A percentile compares a stretch with the other conserved stretches of the same genome.
phyloP scores from a whole-genome alignment of 2,329 filamentous ascomycete genomes.

The Colletotrichum orchidophilum region DNA sequence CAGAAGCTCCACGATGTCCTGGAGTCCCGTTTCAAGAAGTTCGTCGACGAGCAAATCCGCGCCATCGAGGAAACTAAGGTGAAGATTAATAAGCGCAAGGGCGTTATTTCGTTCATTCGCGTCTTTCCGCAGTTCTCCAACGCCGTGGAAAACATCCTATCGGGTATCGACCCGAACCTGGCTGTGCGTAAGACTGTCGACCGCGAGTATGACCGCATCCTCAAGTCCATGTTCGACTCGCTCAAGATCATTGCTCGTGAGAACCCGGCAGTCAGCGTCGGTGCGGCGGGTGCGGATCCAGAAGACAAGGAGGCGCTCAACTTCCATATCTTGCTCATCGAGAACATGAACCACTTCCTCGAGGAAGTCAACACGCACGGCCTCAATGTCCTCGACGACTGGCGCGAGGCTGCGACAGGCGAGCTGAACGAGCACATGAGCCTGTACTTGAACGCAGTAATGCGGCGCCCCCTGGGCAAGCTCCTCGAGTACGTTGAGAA shows the following conservation, averaged over 20 bases:
- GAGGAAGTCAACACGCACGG: slow-evolving; percentile 85
- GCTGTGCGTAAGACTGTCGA: slow-evolving; percentile 82
- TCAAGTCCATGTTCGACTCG: slow-evolving; percentile 96
- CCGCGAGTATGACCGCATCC: slow-evolving; percentile 85
- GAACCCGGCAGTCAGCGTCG: slow-evolving; percentile 63
- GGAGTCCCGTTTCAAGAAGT: slow-evolving; percentile 81
- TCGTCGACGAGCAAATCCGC: slow-evolving; percentile 93
- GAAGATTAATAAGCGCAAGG: slow-evolving; percentile 98
- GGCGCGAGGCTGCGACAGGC: slow-evolving; percentile 79
- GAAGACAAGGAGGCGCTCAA: slow-evolving; percentile 98
- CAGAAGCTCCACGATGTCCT: slow-evolving; percentile 82
- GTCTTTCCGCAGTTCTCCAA: slow-evolving; percentile 89
- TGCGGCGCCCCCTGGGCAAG: slow-evolving; percentile 88
- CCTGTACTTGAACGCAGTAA: slow-evolving; percentile 87
- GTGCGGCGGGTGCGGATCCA: slow-evolving; percentile 58
- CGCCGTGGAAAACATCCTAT: slow-evolving; percentile 85
- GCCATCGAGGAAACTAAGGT: slow-evolving; percentile 98
- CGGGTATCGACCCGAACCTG: slow-evolving; percentile 63
- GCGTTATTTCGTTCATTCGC: slow-evolving; percentile 93
- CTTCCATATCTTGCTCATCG: slow-evolving; percentile 95
- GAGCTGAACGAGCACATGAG: slow-evolving; percentile 89
- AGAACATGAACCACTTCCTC: slow-evolving; percentile 98
- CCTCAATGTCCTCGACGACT: slow-evolving; percentile 81
- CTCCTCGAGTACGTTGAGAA: slow-evolving; percentile 92
- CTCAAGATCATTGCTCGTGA: slow-evolving; percentile 90